Base-by-base conservation (phyloP, 2,329 filamentous ascomycete genomes). In the Exophiala sideris region DNA sequence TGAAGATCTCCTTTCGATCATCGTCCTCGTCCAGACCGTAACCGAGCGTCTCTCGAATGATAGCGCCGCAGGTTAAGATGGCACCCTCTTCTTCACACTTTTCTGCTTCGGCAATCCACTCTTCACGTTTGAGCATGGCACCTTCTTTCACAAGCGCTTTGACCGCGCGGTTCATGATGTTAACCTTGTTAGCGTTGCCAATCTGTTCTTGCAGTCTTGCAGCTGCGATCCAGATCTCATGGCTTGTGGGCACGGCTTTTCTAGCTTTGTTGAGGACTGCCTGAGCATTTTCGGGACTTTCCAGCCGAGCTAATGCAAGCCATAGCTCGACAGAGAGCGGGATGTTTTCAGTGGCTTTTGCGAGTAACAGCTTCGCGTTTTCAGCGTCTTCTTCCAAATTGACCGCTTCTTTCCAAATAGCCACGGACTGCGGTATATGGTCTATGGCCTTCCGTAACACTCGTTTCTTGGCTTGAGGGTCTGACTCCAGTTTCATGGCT, bases 401-500 rank as follows among this genome's bases (percentile, higher is more conserved):
- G 59, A 99, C 92, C 4, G 92, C 87, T 68, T 95, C 91, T 69
- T 97, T 99, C 94, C 94, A 99, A n/a, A 99, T 81, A 39, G 89
- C 87, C 45, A 97, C 94, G 0, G 92, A 97, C 66, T 96, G 90
- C 0, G 91, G 91, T 38, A 96, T 88, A 66, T 96, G 87, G 65
- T 97, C 89, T 41, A 99, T 79, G 0, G 94, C 95, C 67, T 95
- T 89, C 51, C 91, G 83, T 33, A 96, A 84, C 6, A 99, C 94
- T 67, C 91, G 86, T 74, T 97, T 97, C 73, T 95, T 95, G 9
- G 90, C 89, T 55, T 86, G 82, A 1, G 84, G 75, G 45, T 96
- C 87, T 6, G 84, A 84, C 70, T 99, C 94, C 20, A 99, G 75
- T 60, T 90, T 89, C 85, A 96, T 96, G 1, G 94, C 95, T 68